Evolutionary conservation across 208 protist species (phyloP), one percentile per base, ranked within the genome.

Genomic region (Acanthamoeba castellanii): DNA sequence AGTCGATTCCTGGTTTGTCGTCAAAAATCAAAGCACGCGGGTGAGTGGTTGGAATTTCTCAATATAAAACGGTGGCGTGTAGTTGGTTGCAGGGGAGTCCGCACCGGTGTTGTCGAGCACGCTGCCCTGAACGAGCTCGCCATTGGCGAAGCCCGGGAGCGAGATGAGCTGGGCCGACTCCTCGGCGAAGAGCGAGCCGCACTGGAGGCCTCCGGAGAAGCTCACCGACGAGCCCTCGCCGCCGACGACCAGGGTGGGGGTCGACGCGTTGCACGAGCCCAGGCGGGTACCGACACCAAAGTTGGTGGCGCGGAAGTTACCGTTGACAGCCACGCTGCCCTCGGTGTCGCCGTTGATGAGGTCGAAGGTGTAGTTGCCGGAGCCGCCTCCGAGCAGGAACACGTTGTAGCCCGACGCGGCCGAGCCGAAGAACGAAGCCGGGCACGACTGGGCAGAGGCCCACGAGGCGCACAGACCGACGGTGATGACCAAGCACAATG

Each of bases 311-410:
- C 74, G 74, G 42, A 84, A 45, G 45, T 84, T 84, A 27, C 74
- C 74, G 74, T 84, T 84, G 74, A 45, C 42, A 25, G 74, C 74
- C 18, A 84, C 42, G 74, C 74, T 9, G 42, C 74, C 74, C 20
- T 84, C 74, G 4, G 32, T 37, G 74, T 84, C 74, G 74, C 74
- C 74, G 42, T 84, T 84, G 74, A 52, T 84, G 74, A 84, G 74
- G 42, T 84, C 74, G 42, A 84, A 84, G 42, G 74, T 84, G 74
- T 84, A 45, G 74, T n/a, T 30, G 45, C 25, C 45, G 14, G 18
- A 18, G 34, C 74, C 74, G 3, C 74, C 74, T 18, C 74, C 74
- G 27, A 84, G 74, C 18, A 84, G 74, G 74, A 84, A 84, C 74
- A 84, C 74, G 74, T 84, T 84, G 74, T 57, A 84, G 45, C 37